Base-by-base conservation (phyloP, 495 filamentous ascomycete genomes). In the Entonaema liquescens region DNA sequence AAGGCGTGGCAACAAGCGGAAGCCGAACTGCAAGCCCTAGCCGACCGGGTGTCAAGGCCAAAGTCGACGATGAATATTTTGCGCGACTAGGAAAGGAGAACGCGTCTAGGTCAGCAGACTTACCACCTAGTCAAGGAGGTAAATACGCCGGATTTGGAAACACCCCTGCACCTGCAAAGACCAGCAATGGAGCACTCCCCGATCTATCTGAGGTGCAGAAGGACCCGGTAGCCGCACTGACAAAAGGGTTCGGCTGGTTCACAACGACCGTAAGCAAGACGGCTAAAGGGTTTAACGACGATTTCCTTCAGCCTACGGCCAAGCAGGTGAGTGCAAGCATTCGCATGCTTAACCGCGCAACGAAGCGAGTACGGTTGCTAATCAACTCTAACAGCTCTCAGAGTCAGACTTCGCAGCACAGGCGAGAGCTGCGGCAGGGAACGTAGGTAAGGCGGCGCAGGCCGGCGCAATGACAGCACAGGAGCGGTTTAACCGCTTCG, bases 181-280 rank as follows among this genome's bases (percentile, higher is more conserved):
- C 79, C 54, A 71, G 77, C 12, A 79, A 72, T 5, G 79, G 74
- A 15, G 78, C 63, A 0, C 72, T 90, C 17, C 92, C 90, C 0
- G 88, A 87, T 1, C 78, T 94, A 23, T 91, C 96, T 59, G 94
- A 97, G 36, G 88, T 98, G 70, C 92, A 95, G 79, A 91, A 91
- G 70, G 95, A 99, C 78, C 94, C 96, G 2, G 85, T 98, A 62
- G 94, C 88, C 0, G 93, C 94, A 52, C 76, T 99, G 72, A 93
- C 87, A 26, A 98, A 97, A 81, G 91, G 95, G 5, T 94, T 98
- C 72, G 94, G 96, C 1, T 98, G 96, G 92, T 95, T 99, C 71
- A 87, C 92, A 17, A 89, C 85, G 12, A 91, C 92, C 33, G 93
- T 98, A 13, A 90, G 89, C 15, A 95, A 93, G 84, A 88, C 90